phyloP scores from a whole-genome alignment of 257 asterid species.

The Hygrophila difformis region DNA sequence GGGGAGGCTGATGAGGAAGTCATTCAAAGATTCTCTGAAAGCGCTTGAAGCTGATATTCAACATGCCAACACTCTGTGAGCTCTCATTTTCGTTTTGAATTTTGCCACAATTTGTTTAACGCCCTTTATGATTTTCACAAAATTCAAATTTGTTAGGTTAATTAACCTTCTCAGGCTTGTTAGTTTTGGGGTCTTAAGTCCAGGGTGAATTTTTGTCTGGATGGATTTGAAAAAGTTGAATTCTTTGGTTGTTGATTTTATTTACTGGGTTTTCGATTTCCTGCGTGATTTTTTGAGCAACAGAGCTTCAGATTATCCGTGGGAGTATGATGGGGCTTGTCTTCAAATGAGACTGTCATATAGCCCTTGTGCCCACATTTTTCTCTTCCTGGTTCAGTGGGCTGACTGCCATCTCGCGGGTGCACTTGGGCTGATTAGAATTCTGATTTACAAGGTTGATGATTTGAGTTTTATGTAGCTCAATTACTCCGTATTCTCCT shows the following conservation, averaged over 20 bases:
- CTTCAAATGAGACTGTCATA: conserved; percentile 95
- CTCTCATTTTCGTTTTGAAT: neutral
- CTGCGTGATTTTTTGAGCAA: conserved; percentile 13
- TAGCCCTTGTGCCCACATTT: conserved; percentile 81
- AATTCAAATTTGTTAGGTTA: no score
- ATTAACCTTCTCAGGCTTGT: no score
- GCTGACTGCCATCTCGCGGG: conserved; percentile 88
- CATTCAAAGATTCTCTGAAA: conserved; percentile 86
- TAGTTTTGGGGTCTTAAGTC: no score
- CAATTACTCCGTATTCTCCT: neutral
- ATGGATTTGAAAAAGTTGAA: no score
- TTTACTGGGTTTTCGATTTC: neutral
- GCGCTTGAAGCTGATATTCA: conserved; percentile 96
- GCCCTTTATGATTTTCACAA: neutral
- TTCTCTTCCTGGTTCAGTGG: conserved; percentile 88
- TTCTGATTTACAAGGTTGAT: conserved; percentile 82
- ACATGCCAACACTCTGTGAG: conserved; percentile 85
- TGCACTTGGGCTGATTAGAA: conserved; percentile 72
- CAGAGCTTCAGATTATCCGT: conserved; percentile 82
- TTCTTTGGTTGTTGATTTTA: no score
- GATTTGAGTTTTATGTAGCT: conserved; percentile 3
- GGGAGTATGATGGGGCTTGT: conserved; percentile 66
- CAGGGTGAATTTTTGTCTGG: no score
- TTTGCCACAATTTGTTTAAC: neutral
- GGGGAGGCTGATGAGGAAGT: conserved; percentile 52